Conservation (phyloP, 2,329 filamentous ascomycete species). For the Neonectria neomacrospora region DNA sequence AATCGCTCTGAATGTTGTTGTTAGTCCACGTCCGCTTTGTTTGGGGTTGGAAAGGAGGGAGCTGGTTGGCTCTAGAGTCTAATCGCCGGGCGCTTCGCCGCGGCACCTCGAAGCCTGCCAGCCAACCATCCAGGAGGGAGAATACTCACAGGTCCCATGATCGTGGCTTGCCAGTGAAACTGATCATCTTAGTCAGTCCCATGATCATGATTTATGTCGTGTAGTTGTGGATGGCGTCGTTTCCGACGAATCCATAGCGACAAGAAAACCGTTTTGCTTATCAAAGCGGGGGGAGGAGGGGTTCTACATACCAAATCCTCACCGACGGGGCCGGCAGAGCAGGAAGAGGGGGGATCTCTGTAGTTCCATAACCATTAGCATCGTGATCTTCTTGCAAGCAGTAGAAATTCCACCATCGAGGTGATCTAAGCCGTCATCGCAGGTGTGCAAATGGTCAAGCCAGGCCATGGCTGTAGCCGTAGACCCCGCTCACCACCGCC, state of each 20-base stretch:
- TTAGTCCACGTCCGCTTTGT: conserved; percentile 44
- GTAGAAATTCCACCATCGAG: conserved; percentile 1
- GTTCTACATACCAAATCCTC: conserved; percentile 89
- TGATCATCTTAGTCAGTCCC: conserved; percentile 55
- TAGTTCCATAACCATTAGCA: conserved; percentile 40
- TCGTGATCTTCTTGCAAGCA: background rate
- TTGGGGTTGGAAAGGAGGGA: conserved; percentile 21
- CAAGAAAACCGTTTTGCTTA: conserved; percentile 32
- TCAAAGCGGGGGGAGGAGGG: conserved; percentile 43
- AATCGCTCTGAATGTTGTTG: conserved; percentile 76
- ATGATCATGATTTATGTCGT: conserved; percentile 15
- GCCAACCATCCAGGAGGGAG: conserved; percentile 20
- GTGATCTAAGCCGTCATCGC: conserved; percentile 18
- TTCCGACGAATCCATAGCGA: conserved; percentile 29
- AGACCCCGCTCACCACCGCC: conserved; percentile 52
- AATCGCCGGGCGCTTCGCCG: conserved; percentile 35
- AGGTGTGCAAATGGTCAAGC: conserved; percentile 30
- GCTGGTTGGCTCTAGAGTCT: conserved; percentile 28
- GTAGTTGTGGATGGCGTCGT: conserved; percentile 6
- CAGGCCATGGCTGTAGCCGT: conserved; percentile 30
- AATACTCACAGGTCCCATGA: conserved; percentile 94
- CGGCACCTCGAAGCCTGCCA: conserved; percentile 22
- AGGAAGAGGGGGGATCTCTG: conserved; percentile 98
- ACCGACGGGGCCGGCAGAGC: conserved; percentile 95
- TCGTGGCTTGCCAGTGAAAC: conserved; percentile 99